Evolutionary conservation across 2,329 filamentous ascomycete species (phyloP).

Genomic region (Aaosphaeria pasadenensis): DNA sequence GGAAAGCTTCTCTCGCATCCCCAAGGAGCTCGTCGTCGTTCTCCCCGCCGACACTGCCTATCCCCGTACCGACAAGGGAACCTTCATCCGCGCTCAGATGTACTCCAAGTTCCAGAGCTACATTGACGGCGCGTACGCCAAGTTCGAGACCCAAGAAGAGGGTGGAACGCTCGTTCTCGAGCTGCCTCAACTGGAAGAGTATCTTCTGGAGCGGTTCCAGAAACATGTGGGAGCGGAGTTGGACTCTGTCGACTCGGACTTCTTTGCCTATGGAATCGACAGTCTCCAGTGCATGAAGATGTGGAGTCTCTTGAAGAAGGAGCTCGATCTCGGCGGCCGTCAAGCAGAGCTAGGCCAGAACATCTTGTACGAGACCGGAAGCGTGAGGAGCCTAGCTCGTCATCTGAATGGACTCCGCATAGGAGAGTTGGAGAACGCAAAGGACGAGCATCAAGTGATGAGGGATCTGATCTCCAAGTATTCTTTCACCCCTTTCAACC

Average conservation of each 20-base stretch:
- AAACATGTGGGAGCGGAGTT: constrained; percentile 17
- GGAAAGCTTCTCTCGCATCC: constrained; percentile 53
- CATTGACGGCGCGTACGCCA: constrained; percentile 44
- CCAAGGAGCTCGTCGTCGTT: constrained; percentile 52
- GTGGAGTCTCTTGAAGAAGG: constrained; percentile 50
- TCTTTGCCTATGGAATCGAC: constrained; percentile 59
- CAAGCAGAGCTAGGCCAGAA: constrained; percentile 50
- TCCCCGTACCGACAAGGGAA: constrained; percentile 56
- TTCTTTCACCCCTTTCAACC: constrained; percentile 16
- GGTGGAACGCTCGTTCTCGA: neutral
- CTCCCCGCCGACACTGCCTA: constrained; percentile 46
- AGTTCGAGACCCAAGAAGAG: neutral
- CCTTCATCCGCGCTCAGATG: constrained; percentile 52
- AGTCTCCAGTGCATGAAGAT: constrained; percentile 58
- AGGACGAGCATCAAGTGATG: constrained; percentile 45
- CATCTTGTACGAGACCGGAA: constrained; percentile 58
- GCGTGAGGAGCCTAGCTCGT: constrained; percentile 44
- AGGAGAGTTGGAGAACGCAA: constrained; percentile 30
- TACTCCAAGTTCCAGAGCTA: constrained; percentile 48
- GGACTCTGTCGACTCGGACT: constrained; percentile 47
- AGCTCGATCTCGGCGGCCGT: constrained; percentile 47
- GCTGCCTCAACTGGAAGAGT: neutral
- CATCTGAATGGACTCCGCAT: constrained; percentile 45
- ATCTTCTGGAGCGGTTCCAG: constrained; percentile 14
- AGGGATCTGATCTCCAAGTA: constrained; percentile 45